phyloP scores from a whole-genome alignment of 306 rosid genomes.

The Leucaena leucocephala region DNA sequence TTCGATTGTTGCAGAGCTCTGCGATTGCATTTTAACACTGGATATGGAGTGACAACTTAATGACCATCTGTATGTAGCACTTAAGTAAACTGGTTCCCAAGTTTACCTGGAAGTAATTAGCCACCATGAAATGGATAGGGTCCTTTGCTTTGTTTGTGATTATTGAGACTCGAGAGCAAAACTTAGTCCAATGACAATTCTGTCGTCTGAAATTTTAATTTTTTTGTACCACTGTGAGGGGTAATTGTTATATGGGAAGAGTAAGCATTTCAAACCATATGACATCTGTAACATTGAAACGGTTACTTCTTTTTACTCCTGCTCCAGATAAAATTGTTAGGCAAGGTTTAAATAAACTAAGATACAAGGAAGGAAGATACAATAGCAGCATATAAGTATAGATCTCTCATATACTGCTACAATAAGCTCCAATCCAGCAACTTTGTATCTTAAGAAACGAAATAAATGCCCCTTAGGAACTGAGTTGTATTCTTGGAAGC shows the following conservation, averaged over 20 bases:
- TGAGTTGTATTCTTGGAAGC: conserved; percentile 45
- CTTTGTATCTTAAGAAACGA: conserved; percentile 18
- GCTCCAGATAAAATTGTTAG: neutral
- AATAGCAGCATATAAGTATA: neutral
- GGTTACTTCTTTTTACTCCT: neutral
- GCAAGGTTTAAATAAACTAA: neutral
- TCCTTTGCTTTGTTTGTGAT: neutral
- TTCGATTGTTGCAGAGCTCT: neutral
- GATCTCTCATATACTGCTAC: conserved; percentile 28
- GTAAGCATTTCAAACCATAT: neutral
- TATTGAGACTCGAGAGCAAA: neutral
- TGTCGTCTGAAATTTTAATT: conserved; percentile 12
- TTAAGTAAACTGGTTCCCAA: neutral
- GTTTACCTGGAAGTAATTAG: neutral
- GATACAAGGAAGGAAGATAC: conserved; percentile 4
- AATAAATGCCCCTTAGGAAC: conserved; percentile 21
- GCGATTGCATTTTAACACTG: neutral
- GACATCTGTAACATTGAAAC: conserved; percentile 3
- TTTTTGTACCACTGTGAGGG: conserved; percentile 19
- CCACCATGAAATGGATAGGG: neutral
- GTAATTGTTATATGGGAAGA: conserved; percentile 6
- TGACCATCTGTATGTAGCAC: neutral
- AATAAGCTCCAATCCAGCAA: conserved; percentile 41
- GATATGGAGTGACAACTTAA: conserved; percentile 12
- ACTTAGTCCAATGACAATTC: conserved; percentile 2